Percentiles rank a stretch among this genome's conserved stretches.
These are phyloP conservation scores for Ophiocordyceps camponoti-leonardi DNA, from an alignment of 2,329 filamentous ascomycete genomes.

Conservation along the genomic window DNA sequence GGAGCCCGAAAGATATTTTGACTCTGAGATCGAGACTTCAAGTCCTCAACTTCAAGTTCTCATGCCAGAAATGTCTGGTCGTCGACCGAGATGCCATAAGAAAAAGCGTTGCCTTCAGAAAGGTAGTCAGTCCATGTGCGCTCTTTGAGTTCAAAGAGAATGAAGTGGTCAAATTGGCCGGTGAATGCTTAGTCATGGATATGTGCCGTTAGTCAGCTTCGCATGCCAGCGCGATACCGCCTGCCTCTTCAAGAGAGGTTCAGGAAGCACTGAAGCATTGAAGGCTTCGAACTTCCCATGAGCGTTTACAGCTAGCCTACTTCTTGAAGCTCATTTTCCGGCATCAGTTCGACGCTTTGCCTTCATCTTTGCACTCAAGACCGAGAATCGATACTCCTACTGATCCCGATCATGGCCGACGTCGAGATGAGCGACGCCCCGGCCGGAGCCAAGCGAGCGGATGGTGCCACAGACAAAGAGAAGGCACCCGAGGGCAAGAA, in stretches of 20 bases:
- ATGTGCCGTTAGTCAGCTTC: neutral
- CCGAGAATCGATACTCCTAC: neutral
- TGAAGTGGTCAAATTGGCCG: neutral
- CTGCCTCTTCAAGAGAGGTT: neutral
- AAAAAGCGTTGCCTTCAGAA: too few species aligned
- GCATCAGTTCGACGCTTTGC: neutral
- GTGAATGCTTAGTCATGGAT: neutral
- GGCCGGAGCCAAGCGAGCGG: conserved; percentile 36
- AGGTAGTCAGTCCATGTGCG: neutral
- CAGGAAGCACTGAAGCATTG: neutral
- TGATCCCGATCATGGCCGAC: conserved; percentile 58
- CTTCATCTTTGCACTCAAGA: neutral
- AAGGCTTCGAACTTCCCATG: neutral
- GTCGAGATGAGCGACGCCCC: conserved; percentile 90
- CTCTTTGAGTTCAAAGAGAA: neutral
- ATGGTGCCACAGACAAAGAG: conserved; percentile 29
- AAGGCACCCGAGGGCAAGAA: conserved; percentile 59
- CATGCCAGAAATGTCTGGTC: too few species aligned
- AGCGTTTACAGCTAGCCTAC: neutral
- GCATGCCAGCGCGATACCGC: neutral
- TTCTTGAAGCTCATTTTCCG: neutral
- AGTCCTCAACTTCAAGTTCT: too few species aligned
- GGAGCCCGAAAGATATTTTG: too few species aligned
- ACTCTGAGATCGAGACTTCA: too few species aligned
- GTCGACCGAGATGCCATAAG: too few species aligned